Conservation (phyloP, 352 stramenopile genomes). For the Pseudoperonospora humuli region DNA sequence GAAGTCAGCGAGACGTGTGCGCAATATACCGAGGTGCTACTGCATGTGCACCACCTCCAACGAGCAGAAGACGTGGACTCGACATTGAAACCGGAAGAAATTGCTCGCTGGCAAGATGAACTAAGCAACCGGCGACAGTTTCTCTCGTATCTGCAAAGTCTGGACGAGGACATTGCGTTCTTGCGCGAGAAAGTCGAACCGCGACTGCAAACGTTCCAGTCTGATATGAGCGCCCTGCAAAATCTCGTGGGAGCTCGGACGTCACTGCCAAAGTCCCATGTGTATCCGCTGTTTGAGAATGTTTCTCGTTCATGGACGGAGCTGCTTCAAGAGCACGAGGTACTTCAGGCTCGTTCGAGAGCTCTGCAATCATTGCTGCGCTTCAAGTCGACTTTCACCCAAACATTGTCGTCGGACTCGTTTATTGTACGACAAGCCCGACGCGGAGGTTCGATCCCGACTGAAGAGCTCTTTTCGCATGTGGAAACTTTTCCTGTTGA, state of each 20-base stretch:
- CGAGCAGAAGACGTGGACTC: too few relatives aligned
- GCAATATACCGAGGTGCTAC: too few relatives aligned
- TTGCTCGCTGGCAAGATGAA: slow-evolving; percentile 87
- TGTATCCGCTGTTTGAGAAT: slow-evolving; percentile 91
- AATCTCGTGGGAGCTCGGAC: slow-evolving; percentile 79
- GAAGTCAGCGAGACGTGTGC: too few relatives aligned
- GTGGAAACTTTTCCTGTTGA: slow-evolving; percentile 56
- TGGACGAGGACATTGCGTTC: slow-evolving; percentile 90
- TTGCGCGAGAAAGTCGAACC: slow-evolving; percentile 78
- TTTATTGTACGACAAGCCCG: slow-evolving; percentile 45
- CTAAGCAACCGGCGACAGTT: slow-evolving; percentile 89
- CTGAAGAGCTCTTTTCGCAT: slow-evolving; percentile 65
- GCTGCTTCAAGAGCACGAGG: slow-evolving; percentile 60
- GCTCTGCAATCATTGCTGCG: slow-evolving; percentile 60
- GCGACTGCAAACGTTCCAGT: slow-evolving; percentile 57
- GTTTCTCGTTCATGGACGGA: slow-evolving; percentile 83
- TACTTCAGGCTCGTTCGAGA: slow-evolving; percentile 57
- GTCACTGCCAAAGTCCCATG: slow-evolving; percentile 89
- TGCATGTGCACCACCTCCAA: too few relatives aligned
- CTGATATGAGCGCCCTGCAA: slow-evolving; percentile 57
- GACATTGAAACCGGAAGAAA: slow-evolving; percentile 24
- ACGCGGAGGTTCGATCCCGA: slow-evolving; percentile 45
- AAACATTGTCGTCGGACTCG: slow-evolving; percentile 43
- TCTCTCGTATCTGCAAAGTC: slow-evolving; percentile 83
- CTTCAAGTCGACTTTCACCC: slow-evolving; percentile 70